Percentiles rank a stretch among this genome's conserved stretches.
Conservation (phyloP, 2,329 filamentous ascomycete genomes). For the Ceratocystis diversiconidia region DNA sequence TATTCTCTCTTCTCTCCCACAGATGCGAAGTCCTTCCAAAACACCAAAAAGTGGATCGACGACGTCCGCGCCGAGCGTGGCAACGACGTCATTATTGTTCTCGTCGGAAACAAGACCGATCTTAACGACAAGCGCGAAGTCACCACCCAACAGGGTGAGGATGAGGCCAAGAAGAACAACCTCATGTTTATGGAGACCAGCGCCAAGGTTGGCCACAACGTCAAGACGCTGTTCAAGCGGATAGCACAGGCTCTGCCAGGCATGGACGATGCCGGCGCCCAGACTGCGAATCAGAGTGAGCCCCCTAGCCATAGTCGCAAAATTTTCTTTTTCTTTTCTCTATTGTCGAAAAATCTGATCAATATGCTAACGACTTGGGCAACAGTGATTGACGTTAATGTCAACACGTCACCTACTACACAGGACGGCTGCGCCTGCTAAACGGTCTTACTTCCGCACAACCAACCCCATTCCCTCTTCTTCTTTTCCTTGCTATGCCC, state of each 20-base stretch:
- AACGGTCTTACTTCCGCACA: not conserved
- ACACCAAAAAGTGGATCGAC: constrained; percentile 98
- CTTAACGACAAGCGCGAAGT: constrained; percentile 96
- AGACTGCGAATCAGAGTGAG: constrained; percentile 63
- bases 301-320: constrained; percentile 20
- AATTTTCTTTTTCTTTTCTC: not conserved
- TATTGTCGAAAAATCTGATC: not conserved
- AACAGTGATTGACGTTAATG: constrained; percentile 85
- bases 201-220: constrained; percentile 93
- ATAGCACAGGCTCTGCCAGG: constrained; percentile 96
- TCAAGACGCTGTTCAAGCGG: constrained; percentile 92
- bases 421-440: constrained; percentile 64
- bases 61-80: constrained; percentile 92
- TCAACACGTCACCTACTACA: constrained; percentile 52
- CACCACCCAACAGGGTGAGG: constrained; percentile 88
- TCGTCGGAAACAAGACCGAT: constrained; percentile 99
- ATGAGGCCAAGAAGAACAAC: constrained; percentile 95
- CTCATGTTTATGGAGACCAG: constrained; percentile 99
- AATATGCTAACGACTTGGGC: constrained; percentile 21
- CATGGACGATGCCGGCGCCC: constrained; percentile 78
- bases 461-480: not conserved
- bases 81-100: constrained; percentile 96
- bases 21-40: constrained; percentile 93
- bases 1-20: constrained; percentile 1
- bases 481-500: not conserved